phyloP scores from a whole-genome alignment of 108 stramenopile species.

The Hondaea fermentalgiana region DNA sequence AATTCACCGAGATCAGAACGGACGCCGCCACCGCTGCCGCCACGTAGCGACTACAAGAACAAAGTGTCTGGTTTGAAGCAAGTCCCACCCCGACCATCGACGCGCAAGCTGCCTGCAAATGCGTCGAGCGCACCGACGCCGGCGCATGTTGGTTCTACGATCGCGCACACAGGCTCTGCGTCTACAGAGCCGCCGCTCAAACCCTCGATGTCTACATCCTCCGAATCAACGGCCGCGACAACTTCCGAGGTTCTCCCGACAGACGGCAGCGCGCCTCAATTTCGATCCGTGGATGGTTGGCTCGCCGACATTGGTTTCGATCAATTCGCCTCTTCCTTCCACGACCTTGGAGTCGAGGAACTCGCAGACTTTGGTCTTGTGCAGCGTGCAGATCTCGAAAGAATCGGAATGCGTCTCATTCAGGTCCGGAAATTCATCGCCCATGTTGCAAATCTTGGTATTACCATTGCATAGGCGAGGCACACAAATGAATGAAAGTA shows the following conservation, averaged over 20 bases:
- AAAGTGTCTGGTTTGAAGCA: background rate
- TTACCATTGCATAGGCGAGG: background rate
- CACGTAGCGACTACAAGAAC: background rate
- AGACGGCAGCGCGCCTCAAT: background rate
- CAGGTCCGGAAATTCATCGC: background rate
- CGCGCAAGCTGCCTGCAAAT: background rate
- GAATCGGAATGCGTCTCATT: background rate
- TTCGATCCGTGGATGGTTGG: background rate
- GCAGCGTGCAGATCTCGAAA: background rate
- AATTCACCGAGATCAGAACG: background rate
- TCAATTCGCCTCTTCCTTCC: background rate
- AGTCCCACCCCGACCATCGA: background rate
- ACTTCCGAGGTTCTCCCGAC: background rate
- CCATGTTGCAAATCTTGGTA: background rate
- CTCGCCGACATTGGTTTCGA: conserved; percentile 1
- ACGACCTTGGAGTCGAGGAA: background rate
- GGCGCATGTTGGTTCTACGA: background rate
- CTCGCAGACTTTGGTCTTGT: background rate
- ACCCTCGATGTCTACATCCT: too few relatives aligned
- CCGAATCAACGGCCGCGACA: background rate
- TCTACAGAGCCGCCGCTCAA: too few relatives aligned
- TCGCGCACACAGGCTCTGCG: background rate
- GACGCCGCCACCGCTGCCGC: background rate
- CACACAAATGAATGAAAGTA: too few relatives aligned
- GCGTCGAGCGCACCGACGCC: background rate